A percentile compares a stretch with the other conserved stretches of the same genome.
phyloP scores from a whole-genome alignment of 306 rosid species.

The Vigna unguiculata region DNA sequence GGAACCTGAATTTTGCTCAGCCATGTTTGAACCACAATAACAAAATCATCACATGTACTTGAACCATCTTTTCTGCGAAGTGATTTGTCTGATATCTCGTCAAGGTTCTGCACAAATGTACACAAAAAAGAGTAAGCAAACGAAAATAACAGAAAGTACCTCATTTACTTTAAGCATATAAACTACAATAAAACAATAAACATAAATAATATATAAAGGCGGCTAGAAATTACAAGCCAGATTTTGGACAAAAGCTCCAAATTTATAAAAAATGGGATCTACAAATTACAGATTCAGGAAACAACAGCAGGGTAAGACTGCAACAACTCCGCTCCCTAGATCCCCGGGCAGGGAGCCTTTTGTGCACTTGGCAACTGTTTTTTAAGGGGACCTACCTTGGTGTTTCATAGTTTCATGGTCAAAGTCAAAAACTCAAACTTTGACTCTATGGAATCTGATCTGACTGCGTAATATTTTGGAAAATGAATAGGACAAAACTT shows the following conservation, averaged over 20 bases:
- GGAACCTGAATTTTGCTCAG: slow-evolving; percentile 87
- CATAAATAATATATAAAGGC: slow-evolving; percentile 10
- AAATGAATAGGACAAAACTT: slow-evolving; percentile 11
- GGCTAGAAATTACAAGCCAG: slow-evolving; percentile 4
- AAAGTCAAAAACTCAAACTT: slow-evolving; percentile 15
- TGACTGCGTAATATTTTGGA: slow-evolving; percentile 8
- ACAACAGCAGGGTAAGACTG: neutral
- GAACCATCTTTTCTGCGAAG: slow-evolving; percentile 76
- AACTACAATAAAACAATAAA: slow-evolving; percentile 11
- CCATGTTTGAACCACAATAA: slow-evolving; percentile 83
- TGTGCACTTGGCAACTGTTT: neutral
- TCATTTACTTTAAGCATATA: slow-evolving; percentile 19
- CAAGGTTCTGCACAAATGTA: slow-evolving; percentile 78
- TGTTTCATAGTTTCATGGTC: slow-evolving; percentile 33
- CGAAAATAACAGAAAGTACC: neutral
- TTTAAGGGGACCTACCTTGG: neutral
- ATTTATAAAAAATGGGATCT: neutral
- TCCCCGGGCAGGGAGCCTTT: neutral
- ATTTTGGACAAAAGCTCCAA: slow-evolving; percentile 7
- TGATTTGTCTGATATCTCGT: slow-evolving; percentile 83
- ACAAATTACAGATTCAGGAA: neutral
- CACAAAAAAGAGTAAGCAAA: slow-evolving; percentile 20
- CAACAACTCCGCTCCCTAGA: neutral
- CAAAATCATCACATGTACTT: slow-evolving; percentile 85
- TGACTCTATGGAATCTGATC: neutral